These are phyloP conservation scores for Coemansia sp. DNA, from an alignment of 192 early-diverging fungal species.

Conservation along the genomic window DNA sequence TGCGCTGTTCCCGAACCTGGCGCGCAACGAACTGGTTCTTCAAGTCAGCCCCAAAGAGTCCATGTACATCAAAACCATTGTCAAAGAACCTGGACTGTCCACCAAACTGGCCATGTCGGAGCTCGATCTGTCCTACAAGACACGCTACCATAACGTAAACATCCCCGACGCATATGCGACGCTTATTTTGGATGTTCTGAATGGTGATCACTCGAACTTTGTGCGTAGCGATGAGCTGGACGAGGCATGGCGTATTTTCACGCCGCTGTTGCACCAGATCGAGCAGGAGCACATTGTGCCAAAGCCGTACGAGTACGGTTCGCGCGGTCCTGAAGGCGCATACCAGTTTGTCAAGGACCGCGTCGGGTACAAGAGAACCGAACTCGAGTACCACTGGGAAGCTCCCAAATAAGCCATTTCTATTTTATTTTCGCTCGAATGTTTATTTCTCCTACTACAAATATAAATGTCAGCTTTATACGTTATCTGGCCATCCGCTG, in stretches of 20 bases:
- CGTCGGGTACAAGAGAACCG: conserved; percentile 50
- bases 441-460: neutral
- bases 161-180: conserved; percentile 98
- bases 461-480: too few relatives aligned
- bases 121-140: conserved; percentile 88
- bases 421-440: neutral
- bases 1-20: conserved; percentile 68
- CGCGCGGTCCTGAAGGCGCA: conserved; percentile 75
- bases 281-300: conserved; percentile 65
- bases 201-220: conserved; percentile 95
- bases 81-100: conserved; percentile 90
- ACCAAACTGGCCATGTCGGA: conserved; percentile 83
- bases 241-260: conserved; percentile 97
- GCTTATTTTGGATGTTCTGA: conserved; percentile 86
- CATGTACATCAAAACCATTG: conserved; percentile 96
- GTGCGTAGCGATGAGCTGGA: conserved; percentile 89
- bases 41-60: conserved; percentile 94
- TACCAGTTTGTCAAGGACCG: conserved; percentile 62
- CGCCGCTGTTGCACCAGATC: conserved; percentile 89
- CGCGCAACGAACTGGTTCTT: conserved; percentile 94
- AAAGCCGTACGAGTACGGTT: conserved; percentile 75
- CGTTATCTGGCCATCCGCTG: conserved; percentile 26
- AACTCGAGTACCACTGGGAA: conserved; percentile 51
- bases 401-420: conserved; percentile 23
- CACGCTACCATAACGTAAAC: conserved; percentile 79